Percentiles rank a stretch among this genome's conserved stretches.
These are phyloP conservation scores for Calonectria henricotiae DNA, from an alignment of 2,329 filamentous ascomycete species.

Conservation along the genomic window DNA sequence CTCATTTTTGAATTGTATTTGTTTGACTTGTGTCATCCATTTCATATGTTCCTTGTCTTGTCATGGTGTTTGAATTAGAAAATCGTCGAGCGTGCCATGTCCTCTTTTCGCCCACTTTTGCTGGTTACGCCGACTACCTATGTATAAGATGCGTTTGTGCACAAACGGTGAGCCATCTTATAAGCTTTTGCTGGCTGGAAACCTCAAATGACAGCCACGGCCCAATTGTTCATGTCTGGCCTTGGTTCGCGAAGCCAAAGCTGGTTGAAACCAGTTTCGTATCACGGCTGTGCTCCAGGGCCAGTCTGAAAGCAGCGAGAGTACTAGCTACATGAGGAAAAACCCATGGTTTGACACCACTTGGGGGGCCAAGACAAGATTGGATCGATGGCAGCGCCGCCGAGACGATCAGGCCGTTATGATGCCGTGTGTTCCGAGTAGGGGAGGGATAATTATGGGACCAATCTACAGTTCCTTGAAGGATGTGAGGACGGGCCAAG, in stretches of 20 bases:
- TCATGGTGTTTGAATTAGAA: too few species aligned
- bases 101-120: too few species aligned
- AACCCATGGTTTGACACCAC: constrained; percentile 30
- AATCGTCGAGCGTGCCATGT: too few species aligned
- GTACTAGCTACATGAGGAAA: constrained; percentile 12
- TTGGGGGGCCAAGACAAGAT: constrained; percentile 33
- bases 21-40: too few species aligned
- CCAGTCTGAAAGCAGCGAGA: constrained; percentile 23
- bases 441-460: constrained; percentile 39
- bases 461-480: constrained; percentile 13
- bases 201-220: constrained; percentile 1
- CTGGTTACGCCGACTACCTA: background rate
- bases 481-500: constrained; percentile 19
- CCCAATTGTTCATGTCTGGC: background rate
- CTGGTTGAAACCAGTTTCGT: constrained; percentile 24
- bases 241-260: background rate
- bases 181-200: background rate
- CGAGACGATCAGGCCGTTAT: constrained; percentile 49
- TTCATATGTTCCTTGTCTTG: too few species aligned
- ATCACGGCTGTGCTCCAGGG: background rate
- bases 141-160: constrained; percentile 8
- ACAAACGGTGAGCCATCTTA: background rate
- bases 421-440: constrained; percentile 51
- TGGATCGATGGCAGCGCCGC: constrained; percentile 43
- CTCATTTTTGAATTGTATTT: too few species aligned